Percentiles rank a stretch among this genome's conserved stretches.
Conservation (phyloP, 495 filamentous ascomycete species). For the Aspergillus nidulans region DNA sequence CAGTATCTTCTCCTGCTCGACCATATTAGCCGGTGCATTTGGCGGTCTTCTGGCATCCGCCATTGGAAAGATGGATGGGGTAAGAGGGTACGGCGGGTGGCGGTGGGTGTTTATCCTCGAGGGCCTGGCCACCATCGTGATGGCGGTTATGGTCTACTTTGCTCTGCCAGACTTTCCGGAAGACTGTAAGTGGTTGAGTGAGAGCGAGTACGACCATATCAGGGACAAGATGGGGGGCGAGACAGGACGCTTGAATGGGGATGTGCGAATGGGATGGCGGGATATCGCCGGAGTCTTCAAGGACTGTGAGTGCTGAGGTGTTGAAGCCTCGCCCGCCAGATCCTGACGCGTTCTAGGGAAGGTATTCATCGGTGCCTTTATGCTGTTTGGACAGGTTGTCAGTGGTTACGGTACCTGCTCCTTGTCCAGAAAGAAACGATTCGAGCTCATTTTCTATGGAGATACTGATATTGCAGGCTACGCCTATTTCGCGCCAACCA, state of each 20-base stretch:
- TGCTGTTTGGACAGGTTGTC: slow-evolving; percentile 80
- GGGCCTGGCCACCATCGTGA: slow-evolving; percentile 64
- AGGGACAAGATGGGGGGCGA: slow-evolving; percentile 70
- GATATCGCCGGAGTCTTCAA: slow-evolving; percentile 71
- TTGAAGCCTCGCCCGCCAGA: no score
- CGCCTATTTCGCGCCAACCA: slow-evolving; percentile 73
- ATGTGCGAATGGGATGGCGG: slow-evolving; percentile 54
- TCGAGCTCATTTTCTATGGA: no score
- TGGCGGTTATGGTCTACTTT: slow-evolving; percentile 71
- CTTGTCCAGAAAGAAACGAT: no score
- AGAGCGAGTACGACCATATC: slow-evolving; percentile 68
- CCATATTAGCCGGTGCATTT: slow-evolving; percentile 81
- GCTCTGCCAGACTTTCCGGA: slow-evolving; percentile 70
- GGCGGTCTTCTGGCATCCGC: slow-evolving; percentile 76
- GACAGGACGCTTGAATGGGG: slow-evolving; percentile 64
- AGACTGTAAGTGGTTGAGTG: slow-evolving; percentile 51
- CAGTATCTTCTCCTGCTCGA: slow-evolving; percentile 79
- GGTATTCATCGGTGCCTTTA: slow-evolving; percentile 71
- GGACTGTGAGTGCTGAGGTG: slow-evolving; percentile 48
- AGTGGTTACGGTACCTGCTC: slow-evolving; percentile 68
- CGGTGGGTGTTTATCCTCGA: slow-evolving; percentile 75
- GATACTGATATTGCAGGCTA: slow-evolving; percentile 47
- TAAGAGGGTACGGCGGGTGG: slow-evolving; percentile 74
- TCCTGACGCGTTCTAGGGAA: slow-evolving; percentile 41
- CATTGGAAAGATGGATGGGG: slow-evolving; percentile 67